Base-by-base conservation (phyloP, 192 early-diverging fungal species). In the Bifiguratus adelaidae region DNA sequence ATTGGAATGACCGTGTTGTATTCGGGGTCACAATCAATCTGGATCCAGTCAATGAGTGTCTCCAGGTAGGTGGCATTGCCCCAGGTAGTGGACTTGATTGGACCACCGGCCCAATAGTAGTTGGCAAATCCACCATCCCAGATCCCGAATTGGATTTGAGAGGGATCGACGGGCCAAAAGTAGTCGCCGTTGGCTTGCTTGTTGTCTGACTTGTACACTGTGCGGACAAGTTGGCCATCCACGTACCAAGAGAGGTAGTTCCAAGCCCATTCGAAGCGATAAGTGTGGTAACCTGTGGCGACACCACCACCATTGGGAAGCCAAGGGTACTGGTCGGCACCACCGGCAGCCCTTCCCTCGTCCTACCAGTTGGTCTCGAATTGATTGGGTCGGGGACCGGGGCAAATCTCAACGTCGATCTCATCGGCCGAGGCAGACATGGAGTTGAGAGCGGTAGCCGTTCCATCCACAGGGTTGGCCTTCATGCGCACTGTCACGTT, bases 361-460 rank as follows among this genome's bases (percentile, higher is more conserved):
- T 55, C 66, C 26, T 58, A 70, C 26, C 44, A 74, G 30, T 70
- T 67, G 30, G 65, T 56, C 42, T 63, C 60, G 11, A 57, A 45
- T 16, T 66, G 46, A 2, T 48, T 56, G 7, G 44, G 30, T 7
- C 69, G 60, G 20, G 56, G n/a, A 65, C n/a, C n/a, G n/a, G n/a
- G n/a, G n/a, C 55, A 23, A 47, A 63, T 44, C 47, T 74, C 71
- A 41, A 58, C 63, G 50, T 74, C 71, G 35, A 74, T 67, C 54
- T 74, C 71, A 29, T 74, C 71, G 25, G 68, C 71, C 7, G 52
- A 46, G 3, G 26, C 37, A 20, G 63, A 46, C 38, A 60, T 37
- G 28, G 47, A 50, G 22, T 48, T 56, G 29, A 52, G 30, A 30
- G 58, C 58, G n/a, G 52, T 48, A 16, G 55, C 40, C 9, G 41